phyloP scores from a whole-genome alignment of 768 basidiomycete species.

The Pleurotus platypus region DNA sequence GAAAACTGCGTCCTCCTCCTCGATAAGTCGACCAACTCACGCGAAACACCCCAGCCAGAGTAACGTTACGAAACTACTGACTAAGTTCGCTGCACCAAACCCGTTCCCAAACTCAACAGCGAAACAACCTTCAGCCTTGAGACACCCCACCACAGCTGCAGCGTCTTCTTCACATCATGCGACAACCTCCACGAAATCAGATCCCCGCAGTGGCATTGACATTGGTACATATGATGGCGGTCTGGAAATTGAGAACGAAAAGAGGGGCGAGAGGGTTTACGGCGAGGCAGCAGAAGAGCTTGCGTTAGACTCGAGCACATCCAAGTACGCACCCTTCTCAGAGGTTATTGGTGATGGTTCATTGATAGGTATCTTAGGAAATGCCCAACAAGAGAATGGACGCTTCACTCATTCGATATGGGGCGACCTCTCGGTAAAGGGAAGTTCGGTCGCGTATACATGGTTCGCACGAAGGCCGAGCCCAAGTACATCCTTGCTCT shows the following conservation, averaged over 20 bases:
- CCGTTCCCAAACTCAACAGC: slow-evolving; percentile 28
- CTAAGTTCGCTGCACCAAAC: slow-evolving; percentile 71
- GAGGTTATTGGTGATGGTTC: too few species aligned
- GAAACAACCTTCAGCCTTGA: slow-evolving; percentile 38
- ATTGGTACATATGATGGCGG: slow-evolving; percentile 97
- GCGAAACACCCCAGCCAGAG: slow-evolving; percentile 56
- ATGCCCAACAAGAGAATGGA: slow-evolving; percentile 81
- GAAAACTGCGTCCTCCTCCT: slow-evolving; percentile 29
- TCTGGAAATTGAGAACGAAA: slow-evolving; percentile 85
- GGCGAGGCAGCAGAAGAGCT: slow-evolving; percentile 79
- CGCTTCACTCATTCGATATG: slow-evolving; percentile 84
- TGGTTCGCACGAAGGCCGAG: slow-evolving; percentile 88
- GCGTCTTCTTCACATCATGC: slow-evolving; percentile 14
- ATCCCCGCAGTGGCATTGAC: slow-evolving; percentile 45
- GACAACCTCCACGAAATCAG: slow-evolving; percentile 16
- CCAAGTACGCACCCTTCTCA: slow-evolving; percentile 40
- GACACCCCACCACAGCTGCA: slow-evolving; percentile 29
- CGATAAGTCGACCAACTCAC: slow-evolving; percentile 27
- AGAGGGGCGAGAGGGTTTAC: slow-evolving; percentile 66
- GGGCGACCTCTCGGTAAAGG: slow-evolving; percentile 97
- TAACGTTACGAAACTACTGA: slow-evolving; percentile 67
- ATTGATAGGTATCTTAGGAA: slow-evolving; percentile 31
- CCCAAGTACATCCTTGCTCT: slow-evolving; percentile 94
- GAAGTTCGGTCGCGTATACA: slow-evolving; percentile 98
- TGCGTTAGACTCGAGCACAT: slow-evolving; percentile 80